These are phyloP conservation scores for Acanthamoeba culbertsoni DNA, from an alignment of 208 protist species.

Conservation along the genomic window DNA sequence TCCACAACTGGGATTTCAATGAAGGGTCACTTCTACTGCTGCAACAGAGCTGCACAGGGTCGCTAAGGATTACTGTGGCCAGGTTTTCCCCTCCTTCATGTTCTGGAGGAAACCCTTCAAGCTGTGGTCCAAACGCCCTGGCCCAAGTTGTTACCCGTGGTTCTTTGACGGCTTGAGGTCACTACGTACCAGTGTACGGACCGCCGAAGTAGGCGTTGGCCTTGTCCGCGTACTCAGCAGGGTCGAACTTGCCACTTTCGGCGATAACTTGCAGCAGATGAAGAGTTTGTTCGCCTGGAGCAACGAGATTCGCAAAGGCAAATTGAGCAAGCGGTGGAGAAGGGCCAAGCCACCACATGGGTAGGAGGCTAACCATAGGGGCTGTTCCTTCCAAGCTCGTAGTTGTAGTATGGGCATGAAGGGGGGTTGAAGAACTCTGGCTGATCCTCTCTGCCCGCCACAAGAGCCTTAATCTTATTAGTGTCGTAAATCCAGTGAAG, in stretches of 20 bases:
- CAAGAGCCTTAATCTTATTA: neutral
- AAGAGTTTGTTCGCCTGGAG: neutral
- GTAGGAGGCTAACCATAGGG: neutral
- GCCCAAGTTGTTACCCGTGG: neutral
- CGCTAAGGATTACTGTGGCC: neutral
- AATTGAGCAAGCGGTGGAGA: neutral
- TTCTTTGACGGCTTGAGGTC: neutral
- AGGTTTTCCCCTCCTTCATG: conserved; percentile 4
- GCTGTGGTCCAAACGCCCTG: conserved; percentile 25
- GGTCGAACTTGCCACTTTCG: neutral
- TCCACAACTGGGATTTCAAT: neutral
- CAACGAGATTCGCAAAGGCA: neutral
- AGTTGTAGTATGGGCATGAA: conserved; percentile 23
- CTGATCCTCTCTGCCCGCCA: neutral
- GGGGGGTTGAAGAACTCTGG: conserved; percentile 28
- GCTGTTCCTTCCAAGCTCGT: conserved; percentile 25
- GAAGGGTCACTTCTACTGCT: neutral
- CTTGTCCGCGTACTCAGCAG: neutral
- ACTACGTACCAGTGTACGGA: neutral
- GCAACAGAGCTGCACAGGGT: neutral
- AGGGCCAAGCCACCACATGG: neutral
- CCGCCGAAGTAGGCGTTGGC: neutral
- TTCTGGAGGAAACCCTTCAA: conserved; percentile 17
- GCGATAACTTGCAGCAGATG: neutral
- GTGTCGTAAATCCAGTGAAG: conserved; percentile 25